Evolutionary conservation across 345 rosid species (phyloP), one percentile per base, ranked within the genome.

Genomic region (Eucalyptus curtisii): DNA sequence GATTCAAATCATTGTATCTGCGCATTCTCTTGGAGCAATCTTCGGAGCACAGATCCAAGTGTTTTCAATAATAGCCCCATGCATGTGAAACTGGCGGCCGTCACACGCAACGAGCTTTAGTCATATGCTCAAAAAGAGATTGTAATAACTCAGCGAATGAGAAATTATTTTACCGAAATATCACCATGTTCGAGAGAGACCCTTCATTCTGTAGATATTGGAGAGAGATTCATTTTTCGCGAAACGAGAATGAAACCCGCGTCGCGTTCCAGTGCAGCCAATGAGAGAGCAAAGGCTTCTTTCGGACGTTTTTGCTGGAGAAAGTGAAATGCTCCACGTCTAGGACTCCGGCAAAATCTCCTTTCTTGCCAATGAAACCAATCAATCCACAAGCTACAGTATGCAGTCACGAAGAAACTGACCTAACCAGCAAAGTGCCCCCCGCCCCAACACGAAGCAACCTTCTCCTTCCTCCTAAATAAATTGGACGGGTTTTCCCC

Each of bases 341-440:
- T 2, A 66, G 20, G 42, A 68, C 24, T 27, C 1, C 3, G 0
- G 14, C 4, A 25, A 0, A 0, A 1, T 59, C 31, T 59, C 64
- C 64, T 57, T 52, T 59, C n/a, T 27, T 11, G 66, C n/a, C 66
- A 27, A 11, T 1, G 13, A 57, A 13, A 11, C n/a, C 64, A 25
- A 57, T 20, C 9, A 25, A 25, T 25, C 64, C 64, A 24, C 64
- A 1, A 25, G n/a, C 64, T 57, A 57, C 30, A 1, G 30, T 5
- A 59, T 59, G 71, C 57, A 52, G 57, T 20, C 57, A 20, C 10
- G 57, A 20, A 52, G 57, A 52, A 8, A 52, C 57, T 7, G 57
- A 52, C 57, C 57, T 20, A 52, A 20, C 25, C 1, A 55, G 61
- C 61, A 24, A 24, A 10, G 61, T 55, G 13, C 13, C 6, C 61